A percentile compares a stretch with the other conserved stretches of the same genome.
phyloP scores from a whole-genome alignment of 805 yeast species.

The Wickerhamiella lipophila region DNA sequence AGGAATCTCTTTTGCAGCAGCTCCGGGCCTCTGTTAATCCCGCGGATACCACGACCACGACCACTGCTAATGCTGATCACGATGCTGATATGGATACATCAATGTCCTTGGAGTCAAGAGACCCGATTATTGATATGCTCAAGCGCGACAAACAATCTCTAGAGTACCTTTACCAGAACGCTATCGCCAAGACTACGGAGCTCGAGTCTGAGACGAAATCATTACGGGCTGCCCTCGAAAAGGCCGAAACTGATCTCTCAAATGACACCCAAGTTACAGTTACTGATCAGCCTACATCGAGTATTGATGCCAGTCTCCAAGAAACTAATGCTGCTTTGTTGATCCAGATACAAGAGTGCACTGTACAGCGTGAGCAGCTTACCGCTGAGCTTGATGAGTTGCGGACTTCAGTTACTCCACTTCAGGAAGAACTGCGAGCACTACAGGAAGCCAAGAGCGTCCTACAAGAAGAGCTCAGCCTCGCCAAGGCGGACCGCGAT shows the following conservation, averaged over 20 bases:
- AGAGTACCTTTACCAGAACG: not conserved
- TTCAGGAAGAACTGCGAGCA: not conserved
- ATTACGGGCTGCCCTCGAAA: not conserved
- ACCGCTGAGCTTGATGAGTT: slow-evolving; percentile 14
- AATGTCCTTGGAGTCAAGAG: not conserved
- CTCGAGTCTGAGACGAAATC: not conserved
- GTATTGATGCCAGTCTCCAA: not conserved
- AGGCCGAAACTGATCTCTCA: not conserved
- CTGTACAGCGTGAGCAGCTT: slow-evolving; percentile 13
- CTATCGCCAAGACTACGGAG: not conserved
- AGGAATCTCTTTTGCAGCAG: slow-evolving; percentile 3
- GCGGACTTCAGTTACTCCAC: not conserved
- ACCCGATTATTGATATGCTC: not conserved
- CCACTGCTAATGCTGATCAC: not conserved
- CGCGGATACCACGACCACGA: no score
- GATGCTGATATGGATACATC: not conserved
- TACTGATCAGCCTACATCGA: not conserved
- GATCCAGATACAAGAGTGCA: not conserved
- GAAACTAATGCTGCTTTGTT: not conserved
- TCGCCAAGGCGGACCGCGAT: not conserved
- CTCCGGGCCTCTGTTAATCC: not conserved
- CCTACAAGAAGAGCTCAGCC: not conserved
- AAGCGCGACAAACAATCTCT: slow-evolving; percentile 3
- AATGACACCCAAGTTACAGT: not conserved
- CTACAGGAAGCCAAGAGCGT: not conserved